Conservation (phyloP, 2,329 filamentous ascomycete genomes). For the Exophiala mesophila region DNA sequence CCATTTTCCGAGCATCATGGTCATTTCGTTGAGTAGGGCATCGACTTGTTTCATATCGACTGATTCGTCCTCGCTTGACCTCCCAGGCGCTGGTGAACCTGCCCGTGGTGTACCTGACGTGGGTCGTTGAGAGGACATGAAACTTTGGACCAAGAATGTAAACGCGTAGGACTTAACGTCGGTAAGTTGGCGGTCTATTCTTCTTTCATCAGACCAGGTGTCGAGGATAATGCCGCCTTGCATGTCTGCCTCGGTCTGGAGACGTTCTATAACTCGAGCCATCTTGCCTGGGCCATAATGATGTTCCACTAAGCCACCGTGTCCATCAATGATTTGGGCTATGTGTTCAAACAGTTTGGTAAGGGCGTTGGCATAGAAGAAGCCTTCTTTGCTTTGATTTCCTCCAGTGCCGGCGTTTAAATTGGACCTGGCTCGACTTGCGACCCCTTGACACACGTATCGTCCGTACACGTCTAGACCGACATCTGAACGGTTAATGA, state of each 20-base stretch:
- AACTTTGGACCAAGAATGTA: constrained; percentile 93
- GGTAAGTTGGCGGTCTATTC: constrained; percentile 77
- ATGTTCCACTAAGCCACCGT: constrained; percentile 83
- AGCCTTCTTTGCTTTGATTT: constrained; percentile 64
- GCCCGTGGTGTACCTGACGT: constrained; percentile 60
- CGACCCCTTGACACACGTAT: constrained; percentile 94
- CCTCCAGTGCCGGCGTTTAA: constrained; percentile 63
- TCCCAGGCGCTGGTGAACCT: constrained; percentile 67
- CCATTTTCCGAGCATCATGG: constrained; percentile 89
- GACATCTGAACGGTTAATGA: constrained; percentile 83
- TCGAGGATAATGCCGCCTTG: constrained; percentile 95
- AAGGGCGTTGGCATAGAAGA: constrained; percentile 86
- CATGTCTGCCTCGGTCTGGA: constrained; percentile 92
- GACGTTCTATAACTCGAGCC: constrained; percentile 84
- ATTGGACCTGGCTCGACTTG: constrained; percentile 72
- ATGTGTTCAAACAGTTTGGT: constrained; percentile 96
- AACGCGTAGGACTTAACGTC: constrained; percentile 98
- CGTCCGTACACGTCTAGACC: constrained; percentile 91
- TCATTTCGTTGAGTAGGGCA: constrained; percentile 76
- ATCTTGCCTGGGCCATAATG: constrained; percentile 93
- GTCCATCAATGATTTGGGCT: constrained; percentile 89
- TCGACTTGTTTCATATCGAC: constrained; percentile 98
- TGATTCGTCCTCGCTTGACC: constrained; percentile 77
- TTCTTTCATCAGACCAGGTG: constrained; percentile 87
- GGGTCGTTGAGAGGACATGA: constrained; percentile 66